Evolutionary conservation across 2,329 filamentous ascomycete genomes (phyloP).

Genomic region (Epicoccum sorghinum): DNA sequence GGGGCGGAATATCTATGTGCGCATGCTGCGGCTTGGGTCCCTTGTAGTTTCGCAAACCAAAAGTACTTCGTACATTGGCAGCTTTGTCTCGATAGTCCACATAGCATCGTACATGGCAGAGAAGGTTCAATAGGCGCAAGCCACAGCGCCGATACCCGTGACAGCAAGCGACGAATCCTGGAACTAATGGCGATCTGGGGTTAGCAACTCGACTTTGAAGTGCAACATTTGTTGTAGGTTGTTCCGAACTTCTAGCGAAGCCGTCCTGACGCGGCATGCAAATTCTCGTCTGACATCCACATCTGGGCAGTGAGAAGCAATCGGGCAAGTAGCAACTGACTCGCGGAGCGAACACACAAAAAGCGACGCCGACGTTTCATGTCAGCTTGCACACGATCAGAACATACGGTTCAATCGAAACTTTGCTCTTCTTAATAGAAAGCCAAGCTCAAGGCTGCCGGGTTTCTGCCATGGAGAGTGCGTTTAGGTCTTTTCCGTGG

Average conservation of each 20-base stretch:
- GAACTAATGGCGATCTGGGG: background rate
- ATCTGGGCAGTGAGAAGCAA: background rate
- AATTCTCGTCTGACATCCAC: background rate
- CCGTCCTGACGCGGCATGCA: background rate
- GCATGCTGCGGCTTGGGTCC: background rate
- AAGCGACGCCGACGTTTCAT: background rate
- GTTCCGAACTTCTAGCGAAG: background rate
- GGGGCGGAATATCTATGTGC: no score
- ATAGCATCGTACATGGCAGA: background rate
- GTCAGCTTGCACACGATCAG: background rate
- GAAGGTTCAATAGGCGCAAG: background rate
- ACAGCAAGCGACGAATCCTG: background rate
- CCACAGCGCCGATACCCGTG: background rate
- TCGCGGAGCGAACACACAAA: constrained; percentile 1
- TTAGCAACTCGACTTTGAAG: background rate
- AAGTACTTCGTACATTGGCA: background rate
- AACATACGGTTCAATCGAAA: background rate
- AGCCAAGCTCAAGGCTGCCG: no score
- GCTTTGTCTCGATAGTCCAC: background rate
- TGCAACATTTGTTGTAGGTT: background rate
- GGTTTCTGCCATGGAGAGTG: no score
- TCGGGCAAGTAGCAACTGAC: background rate
- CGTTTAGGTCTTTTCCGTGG: background rate
- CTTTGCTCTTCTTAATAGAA: no score
- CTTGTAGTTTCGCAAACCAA: background rate